These are phyloP conservation scores for Betula pendula DNA, from an alignment of 306 rosid species.

Conservation along the genomic window DNA sequence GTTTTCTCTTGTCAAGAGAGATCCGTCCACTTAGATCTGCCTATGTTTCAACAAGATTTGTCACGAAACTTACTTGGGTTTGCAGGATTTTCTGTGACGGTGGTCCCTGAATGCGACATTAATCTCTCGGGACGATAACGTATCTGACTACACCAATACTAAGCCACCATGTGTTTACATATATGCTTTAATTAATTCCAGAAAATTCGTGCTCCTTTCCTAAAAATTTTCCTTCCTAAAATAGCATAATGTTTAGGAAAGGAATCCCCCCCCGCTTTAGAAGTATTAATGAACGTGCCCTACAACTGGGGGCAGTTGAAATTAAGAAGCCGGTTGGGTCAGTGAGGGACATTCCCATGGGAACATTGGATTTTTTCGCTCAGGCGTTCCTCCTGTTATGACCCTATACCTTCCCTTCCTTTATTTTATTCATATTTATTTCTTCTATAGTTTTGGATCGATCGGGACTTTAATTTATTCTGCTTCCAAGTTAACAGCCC, in stretches of 20 bases:
- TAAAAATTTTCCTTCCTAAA: too few species aligned
- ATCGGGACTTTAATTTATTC: background rate
- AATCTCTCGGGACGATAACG: constrained; percentile 11
- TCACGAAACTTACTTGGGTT: background rate
- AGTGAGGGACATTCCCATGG: constrained; percentile 57
- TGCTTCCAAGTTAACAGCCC: background rate
- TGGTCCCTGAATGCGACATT: background rate
- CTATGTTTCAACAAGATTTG: too few species aligned
- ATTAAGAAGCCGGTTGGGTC: constrained; percentile 42
- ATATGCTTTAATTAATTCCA: background rate
- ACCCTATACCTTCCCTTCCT: constrained; percentile 8
- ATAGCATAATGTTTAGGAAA: too few species aligned
- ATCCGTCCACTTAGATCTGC: background rate
- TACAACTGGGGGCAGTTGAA: constrained; percentile 50
- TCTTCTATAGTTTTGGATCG: background rate
- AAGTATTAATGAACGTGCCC: background rate
- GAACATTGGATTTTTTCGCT: constrained; percentile 14
- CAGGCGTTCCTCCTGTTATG: background rate
- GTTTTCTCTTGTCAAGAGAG: constrained; percentile 1
- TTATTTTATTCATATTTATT: background rate
- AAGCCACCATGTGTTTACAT: background rate
- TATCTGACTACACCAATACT: background rate
- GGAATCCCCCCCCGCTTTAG: too few species aligned
- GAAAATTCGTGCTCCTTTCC: too few species aligned
- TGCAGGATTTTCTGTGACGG: constrained; percentile 1